Base-by-base conservation (phyloP, 2,329 filamentous ascomycete genomes). In the Aspergillus sp. region DNA sequence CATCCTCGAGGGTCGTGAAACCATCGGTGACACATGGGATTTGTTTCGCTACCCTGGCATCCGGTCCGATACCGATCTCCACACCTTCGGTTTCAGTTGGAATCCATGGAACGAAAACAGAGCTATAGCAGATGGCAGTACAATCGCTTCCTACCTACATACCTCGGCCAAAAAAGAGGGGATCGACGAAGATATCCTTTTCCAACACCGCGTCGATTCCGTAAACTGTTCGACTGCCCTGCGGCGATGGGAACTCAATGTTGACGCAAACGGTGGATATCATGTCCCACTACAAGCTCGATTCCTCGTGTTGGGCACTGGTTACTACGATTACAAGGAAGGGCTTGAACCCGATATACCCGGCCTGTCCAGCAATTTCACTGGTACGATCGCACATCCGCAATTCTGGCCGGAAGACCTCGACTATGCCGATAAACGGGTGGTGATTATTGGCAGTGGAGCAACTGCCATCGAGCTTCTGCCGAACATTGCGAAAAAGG, bases 401-500 rank as follows among this genome's bases (percentile, higher is more conserved):
- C 86, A 89, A 61, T 89, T 87, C 70, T 91, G 88, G 88, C 86
- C 86, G 0, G 73, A 84, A 46, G 77, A 83, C 33, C 71, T 87
- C 36, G 80, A 88, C 63, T 86, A 85, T 64, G 70, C 75, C 3
- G 76, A 76, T 64, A 89, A 90, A 68, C 80, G 81, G 26, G 76
- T 92, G 17, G 79, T 88, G 42, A 75, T 92, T 50, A 82, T 93
- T 54, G 89, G 89, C 11, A 87, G 82, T 13, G 89, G 90, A 5
- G 89, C 89, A 1, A 94, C 89, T 0, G 86, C 89, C 8, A 73
- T 92, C 36, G 92, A 89, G 0, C 76, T 95, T 0, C 65, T 94
- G 2, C 89, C 89, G 0, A 79, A 76, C 41, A 71, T 94, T 19
- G 82, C 83, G 0, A 73, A 86, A 42, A 82, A 78, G 22, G 87